Base-by-base conservation (phyloP, 73 alveolate genomes). In the Paramecium biaurelia region DNA sequence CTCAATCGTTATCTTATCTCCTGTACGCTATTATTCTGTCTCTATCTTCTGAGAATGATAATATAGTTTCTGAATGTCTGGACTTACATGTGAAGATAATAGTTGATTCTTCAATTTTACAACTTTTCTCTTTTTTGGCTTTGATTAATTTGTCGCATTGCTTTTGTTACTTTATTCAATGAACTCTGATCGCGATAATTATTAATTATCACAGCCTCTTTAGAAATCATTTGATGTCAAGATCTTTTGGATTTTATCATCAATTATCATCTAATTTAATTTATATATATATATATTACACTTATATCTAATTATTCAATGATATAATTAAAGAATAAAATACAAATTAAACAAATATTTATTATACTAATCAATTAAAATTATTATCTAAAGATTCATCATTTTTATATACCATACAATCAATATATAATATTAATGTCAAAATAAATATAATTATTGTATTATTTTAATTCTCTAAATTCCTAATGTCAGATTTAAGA, bases 111-210 rank as follows among this genome's bases (percentile, higher is more conserved):
- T 79, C 20, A 79, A 47, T 79, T 79, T 79, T 12, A 79, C 30
- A 38, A 79, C 90, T 42, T 15, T 79, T 45, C 90, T 38, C 43
- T 63, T 79, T 23, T 79, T 43, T 20, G 90, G 84, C 49, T 63
- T 63, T 2, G 30, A 15, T 53, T 53, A 6, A 53, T 21, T 53
- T 53, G 68, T 18, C 2, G 0, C 68, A 53, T 53, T 53, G 30
- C 68, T 53, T 14, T 53, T 53, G 3, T 18, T 7, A n/a, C 68
- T 53, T 18, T 53, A 18, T 7, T 53, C 68, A 53, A 2, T 53
- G 9, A 53, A 53, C 14, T 53, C 68, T n/a, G 68, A 53, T 53
- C 14, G 28, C 5, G 68, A 53, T 53, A 53, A 53, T 20, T 53
- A 18, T 53, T 53, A 53, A 18, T 18, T 53, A 5, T 53, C 68